Conservation (phyloP, 441 rosid genomes). For the Isatis lusitanica region DNA sequence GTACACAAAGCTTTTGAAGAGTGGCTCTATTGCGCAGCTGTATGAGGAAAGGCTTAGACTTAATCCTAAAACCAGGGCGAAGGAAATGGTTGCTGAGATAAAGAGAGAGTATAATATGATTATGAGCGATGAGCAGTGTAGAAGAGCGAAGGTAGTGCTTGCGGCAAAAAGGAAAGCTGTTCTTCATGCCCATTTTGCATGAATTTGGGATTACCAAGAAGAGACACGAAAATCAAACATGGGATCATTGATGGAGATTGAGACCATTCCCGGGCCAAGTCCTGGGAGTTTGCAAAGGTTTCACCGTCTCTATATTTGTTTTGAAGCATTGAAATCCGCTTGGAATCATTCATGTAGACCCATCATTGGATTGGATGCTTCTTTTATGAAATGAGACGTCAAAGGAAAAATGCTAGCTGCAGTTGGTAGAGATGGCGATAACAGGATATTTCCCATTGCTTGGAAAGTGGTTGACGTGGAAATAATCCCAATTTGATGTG, state of each 20-base stretch:
- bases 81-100: background rate
- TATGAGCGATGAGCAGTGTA: background rate
- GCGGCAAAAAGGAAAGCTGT: background rate
- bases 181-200: background rate
- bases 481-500: no score
- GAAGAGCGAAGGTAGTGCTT: background rate
- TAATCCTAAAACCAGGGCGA: background rate
- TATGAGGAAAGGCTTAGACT: background rate
- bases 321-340: background rate
- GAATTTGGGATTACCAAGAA: background rate
- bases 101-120: background rate
- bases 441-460: no score
- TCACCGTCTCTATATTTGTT: background rate
- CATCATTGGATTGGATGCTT: no score
- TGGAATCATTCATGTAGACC: background rate
- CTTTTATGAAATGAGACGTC: no score
- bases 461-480: no score
- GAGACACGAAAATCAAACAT: background rate
- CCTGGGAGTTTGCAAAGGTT: background rate
- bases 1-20: background rate
- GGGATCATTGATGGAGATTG: background rate
- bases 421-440: no score
- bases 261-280: background rate
- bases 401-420: no score
- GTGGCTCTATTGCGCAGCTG: background rate